Evolutionary conservation across 192 early-diverging fungal genomes (phyloP).

Genomic region (Coemansia umbellata): DNA sequence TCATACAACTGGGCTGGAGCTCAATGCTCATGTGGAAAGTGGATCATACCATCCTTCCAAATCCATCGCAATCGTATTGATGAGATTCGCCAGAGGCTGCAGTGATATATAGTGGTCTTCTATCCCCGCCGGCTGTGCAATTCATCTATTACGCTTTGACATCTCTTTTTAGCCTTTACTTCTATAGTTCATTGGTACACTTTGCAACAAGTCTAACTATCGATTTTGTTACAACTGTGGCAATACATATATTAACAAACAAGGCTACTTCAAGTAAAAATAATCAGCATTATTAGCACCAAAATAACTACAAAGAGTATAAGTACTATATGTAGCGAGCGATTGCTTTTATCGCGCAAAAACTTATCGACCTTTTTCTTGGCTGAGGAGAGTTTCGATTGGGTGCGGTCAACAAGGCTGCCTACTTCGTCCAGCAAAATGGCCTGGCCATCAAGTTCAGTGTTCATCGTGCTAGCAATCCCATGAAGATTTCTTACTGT

Average conservation of each 20-base stretch:
- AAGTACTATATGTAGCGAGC: constrained; percentile 37
- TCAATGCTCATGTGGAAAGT: constrained; percentile 78
- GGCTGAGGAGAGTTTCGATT: constrained; percentile 29
- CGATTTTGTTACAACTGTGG: too few relatives aligned
- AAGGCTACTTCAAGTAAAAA: too few relatives aligned
- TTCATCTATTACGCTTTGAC: too few relatives aligned
- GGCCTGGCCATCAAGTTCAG: constrained; percentile 48
- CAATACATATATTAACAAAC: too few relatives aligned
- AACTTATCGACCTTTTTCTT: constrained; percentile 41
- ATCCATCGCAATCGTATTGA: constrained; percentile 74
- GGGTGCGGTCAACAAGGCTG: constrained; percentile 34
- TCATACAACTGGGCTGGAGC: constrained; percentile 71
- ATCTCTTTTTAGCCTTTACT: too few relatives aligned
- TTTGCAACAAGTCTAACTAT: too few relatives aligned
- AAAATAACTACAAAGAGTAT: constrained; percentile 43
- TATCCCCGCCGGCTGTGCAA: too few relatives aligned
- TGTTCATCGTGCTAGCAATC: constrained; percentile 51
- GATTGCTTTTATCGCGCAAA: constrained; percentile 39
- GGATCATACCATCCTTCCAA: constrained; percentile 78
- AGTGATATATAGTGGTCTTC: too few relatives aligned
- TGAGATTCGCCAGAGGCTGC: constrained; percentile 39
- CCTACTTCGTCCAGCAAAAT: constrained; percentile 45
- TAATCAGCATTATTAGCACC: constrained; percentile 42
- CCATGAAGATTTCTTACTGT: constrained; percentile 51
- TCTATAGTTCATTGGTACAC: too few relatives aligned